Percentiles rank a stretch among this genome's conserved stretches.
These are phyloP conservation scores for Solanum chacoense DNA, from an alignment of 305 asterid species.

Conservation along the genomic window DNA sequence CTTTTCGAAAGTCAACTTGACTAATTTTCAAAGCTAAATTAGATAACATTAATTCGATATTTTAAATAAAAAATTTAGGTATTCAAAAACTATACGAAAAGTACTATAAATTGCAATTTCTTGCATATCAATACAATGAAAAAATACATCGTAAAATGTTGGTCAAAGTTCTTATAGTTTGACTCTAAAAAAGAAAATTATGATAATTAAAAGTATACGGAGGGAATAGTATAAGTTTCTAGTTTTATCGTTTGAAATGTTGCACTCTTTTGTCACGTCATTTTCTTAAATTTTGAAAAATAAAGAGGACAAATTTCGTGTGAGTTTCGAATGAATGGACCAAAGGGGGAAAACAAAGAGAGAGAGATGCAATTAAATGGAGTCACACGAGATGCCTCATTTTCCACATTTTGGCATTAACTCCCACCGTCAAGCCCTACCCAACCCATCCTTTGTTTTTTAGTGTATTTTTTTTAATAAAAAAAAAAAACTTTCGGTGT, in stretches of 20 bases:
- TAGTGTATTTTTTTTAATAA: neutral
- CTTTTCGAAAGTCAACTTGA: no score
- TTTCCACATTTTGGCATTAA: neutral
- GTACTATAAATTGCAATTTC: no score
- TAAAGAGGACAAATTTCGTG: neutral
- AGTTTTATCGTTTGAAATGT: neutral
- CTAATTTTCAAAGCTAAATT: no score
- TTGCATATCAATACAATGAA: no score
- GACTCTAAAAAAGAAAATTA: no score
- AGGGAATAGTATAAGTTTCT: neutral
- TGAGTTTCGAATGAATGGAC: neutral
- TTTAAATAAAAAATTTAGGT: no score
- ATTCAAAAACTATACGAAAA: no score
- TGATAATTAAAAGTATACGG: no score
- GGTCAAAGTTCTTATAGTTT: no score
- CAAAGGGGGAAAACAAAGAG: neutral
- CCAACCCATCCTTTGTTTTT: neutral
- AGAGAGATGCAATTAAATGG: neutral
- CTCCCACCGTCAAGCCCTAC: neutral
- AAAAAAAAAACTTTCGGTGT: rapidly evolving
- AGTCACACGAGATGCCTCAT: conserved; percentile 11
- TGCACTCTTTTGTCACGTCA: neutral
- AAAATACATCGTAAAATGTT: no score
- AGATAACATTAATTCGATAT: no score
- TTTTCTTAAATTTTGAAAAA: neutral